Percentiles rank a stretch among this genome's conserved stretches.
Evolutionary conservation across 495 filamentous ascomycete species (phyloP).

Genomic region (Penicillium atrosanguineum): DNA sequence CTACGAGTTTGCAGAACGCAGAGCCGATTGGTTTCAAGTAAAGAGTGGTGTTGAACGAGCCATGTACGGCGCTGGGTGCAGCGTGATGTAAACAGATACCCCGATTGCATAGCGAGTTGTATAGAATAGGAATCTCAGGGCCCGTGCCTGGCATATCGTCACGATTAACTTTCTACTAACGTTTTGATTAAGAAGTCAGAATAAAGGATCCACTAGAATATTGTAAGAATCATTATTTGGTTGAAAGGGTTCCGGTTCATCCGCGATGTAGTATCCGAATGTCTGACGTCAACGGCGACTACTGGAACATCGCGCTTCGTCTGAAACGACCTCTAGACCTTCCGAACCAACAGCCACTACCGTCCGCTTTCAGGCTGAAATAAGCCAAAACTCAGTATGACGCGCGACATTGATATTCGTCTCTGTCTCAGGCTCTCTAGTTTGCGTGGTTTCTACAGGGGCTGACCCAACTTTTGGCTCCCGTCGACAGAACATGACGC

Average conservation of each 20-base stretch:
- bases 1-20: conserved; percentile 90
- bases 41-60: conserved; percentile 86
- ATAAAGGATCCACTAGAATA: background rate
- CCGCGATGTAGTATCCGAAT: conserved; percentile 4
- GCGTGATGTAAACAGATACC: conserved; percentile 63
- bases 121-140: conserved; percentile 15
- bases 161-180: background rate
- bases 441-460: background rate
- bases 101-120: conserved; percentile 22
- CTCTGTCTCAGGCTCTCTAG: background rate
- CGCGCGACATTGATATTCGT: background rate
- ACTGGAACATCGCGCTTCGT: conserved; percentile 19
- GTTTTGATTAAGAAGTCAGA: background rate
- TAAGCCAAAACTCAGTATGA: background rate
- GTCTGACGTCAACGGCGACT: conserved; percentile 39
- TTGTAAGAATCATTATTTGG: background rate
- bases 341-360: conserved; percentile 10
- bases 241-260: background rate
- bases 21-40: conserved; percentile 92
- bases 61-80: conserved; percentile 95
- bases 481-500: conserved; percentile 7
- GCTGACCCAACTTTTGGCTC: background rate
- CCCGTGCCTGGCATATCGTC: background rate
- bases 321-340: conserved; percentile 23
- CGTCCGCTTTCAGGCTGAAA: conserved; percentile 13